Percentiles rank a stretch among this genome's conserved stretches.
phyloP scores from a whole-genome alignment of 768 basidiomycete species.

The Collybia sp. region DNA sequence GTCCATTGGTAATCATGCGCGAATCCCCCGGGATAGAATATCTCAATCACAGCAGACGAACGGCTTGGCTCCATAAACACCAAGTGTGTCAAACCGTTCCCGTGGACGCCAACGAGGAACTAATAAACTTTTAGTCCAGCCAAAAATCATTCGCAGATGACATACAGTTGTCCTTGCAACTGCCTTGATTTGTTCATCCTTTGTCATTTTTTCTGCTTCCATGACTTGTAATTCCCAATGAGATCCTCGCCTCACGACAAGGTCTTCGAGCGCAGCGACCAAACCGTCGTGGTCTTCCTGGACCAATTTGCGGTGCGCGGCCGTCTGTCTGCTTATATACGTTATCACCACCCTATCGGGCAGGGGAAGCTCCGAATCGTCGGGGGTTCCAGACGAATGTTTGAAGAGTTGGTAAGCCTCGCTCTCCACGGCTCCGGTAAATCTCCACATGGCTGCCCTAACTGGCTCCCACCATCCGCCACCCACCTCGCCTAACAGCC shows the following conservation, averaged over 20 bases:
- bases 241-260: constrained; percentile 35
- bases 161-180: constrained; percentile 68
- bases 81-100: constrained; percentile 82
- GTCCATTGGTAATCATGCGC: constrained; percentile 90
- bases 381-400: constrained; percentile 8
- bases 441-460: constrained; percentile 58
- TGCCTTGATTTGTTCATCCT: constrained; percentile 70
- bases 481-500: constrained; percentile 33
- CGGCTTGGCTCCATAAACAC: constrained; percentile 77
- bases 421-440: constrained; percentile 43
- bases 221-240: constrained; percentile 60
- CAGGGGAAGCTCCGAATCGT: constrained; percentile 28
- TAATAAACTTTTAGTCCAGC: constrained; percentile 16
- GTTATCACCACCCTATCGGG: constrained; percentile 58
- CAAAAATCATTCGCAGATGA: constrained; percentile 5
- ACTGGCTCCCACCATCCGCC: constrained; percentile 82
- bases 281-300: constrained; percentile 51
- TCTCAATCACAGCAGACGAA: constrained; percentile 78
- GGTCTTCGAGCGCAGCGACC: constrained; percentile 44
- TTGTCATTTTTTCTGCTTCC: constrained; percentile 59
- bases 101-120: constrained; percentile 72
- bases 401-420: not conserved
- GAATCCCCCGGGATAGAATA: constrained; percentile 78
- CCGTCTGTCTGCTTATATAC: constrained; percentile 69
- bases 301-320: constrained; percentile 44